Conservation (phyloP, 768 basidiomycete species). For the Coprinellus aureogranulatus region DNA sequence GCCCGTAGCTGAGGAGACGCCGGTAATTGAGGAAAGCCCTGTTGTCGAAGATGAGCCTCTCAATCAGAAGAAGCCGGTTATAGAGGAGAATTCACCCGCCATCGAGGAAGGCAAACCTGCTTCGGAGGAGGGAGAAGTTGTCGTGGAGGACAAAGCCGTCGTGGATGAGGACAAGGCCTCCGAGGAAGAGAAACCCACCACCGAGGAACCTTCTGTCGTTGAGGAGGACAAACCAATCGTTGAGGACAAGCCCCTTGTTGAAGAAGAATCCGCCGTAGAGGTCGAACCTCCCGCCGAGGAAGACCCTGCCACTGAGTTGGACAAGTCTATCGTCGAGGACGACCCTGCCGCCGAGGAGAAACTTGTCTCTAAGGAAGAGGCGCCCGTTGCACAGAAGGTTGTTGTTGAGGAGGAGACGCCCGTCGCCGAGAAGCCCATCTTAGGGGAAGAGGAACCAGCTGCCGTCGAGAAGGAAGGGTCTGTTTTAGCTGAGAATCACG, state of each 20-base stretch:
- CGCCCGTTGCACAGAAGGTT: background rate
- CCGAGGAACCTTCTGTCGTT: too few species aligned
- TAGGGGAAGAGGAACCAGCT: background rate
- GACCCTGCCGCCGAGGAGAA: background rate
- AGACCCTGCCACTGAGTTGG: too few species aligned
- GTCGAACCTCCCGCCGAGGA: too few species aligned
- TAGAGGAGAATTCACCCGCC: too few species aligned
- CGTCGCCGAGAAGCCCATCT: background rate
- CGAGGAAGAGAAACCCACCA: too few species aligned
- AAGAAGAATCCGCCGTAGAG: background rate
- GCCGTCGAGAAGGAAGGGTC: background rate
- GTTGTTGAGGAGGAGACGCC: background rate
- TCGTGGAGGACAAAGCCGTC: slow-evolving; percentile 1
- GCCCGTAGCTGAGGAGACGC: too few species aligned
- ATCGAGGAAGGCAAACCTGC: background rate
- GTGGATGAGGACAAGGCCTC: slow-evolving; percentile 3
- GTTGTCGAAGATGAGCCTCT: too few species aligned
- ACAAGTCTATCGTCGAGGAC: too few species aligned
- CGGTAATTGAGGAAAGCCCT: too few species aligned
- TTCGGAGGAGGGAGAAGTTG: background rate
- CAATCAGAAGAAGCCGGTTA: too few species aligned
- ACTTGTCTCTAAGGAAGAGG: background rate
- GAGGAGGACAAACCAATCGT: background rate
- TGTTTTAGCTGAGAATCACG: background rate
- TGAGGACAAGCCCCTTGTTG: background rate